Conservation (phyloP, 441 rosid genomes). For the Gossypium schwendimanii region DNA sequence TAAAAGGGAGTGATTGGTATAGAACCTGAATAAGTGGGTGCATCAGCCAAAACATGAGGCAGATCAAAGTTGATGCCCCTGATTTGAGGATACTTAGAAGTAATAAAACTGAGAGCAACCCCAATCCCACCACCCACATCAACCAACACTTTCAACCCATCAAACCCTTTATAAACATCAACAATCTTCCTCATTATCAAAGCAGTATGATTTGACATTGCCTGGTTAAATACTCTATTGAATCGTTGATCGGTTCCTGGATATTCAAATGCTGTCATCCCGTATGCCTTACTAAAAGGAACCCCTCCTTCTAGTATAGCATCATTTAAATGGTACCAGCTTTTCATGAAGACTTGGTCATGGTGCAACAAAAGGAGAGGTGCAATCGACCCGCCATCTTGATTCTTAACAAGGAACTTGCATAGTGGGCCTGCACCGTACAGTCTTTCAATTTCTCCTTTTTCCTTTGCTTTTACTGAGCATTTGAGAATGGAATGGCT, state of each 20-base stretch:
- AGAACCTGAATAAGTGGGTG: constrained; percentile 23
- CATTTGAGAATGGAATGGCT: constrained; percentile 19
- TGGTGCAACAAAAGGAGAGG: constrained; percentile 13
- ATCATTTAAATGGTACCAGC: constrained; percentile 30
- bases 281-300: constrained; percentile 29
- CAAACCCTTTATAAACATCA: constrained; percentile 30
- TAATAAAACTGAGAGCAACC: constrained; percentile 24
- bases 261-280: constrained; percentile 29
- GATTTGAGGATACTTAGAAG: constrained; percentile 26
- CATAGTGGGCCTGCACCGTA: constrained; percentile 26
- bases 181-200: constrained; percentile 24
- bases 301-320: constrained; percentile 27
- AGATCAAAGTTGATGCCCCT: constrained; percentile 32
- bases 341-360: constrained; percentile 21
- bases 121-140: constrained; percentile 35
- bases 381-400: constrained; percentile 24
- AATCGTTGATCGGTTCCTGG: constrained; percentile 26
- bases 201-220: constrained; percentile 27
- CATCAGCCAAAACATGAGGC: constrained; percentile 29
- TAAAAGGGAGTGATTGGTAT: not conserved
- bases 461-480: not conserved
- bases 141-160: constrained; percentile 22
- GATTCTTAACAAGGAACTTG: constrained; percentile 18
- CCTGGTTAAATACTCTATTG: constrained; percentile 25
- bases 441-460: constrained; percentile 20